Evolutionary conservation across 108 stramenopile genomes (phyloP), one percentile per base, ranked within the genome.

Genomic region (Epithemia pelagica): DNA sequence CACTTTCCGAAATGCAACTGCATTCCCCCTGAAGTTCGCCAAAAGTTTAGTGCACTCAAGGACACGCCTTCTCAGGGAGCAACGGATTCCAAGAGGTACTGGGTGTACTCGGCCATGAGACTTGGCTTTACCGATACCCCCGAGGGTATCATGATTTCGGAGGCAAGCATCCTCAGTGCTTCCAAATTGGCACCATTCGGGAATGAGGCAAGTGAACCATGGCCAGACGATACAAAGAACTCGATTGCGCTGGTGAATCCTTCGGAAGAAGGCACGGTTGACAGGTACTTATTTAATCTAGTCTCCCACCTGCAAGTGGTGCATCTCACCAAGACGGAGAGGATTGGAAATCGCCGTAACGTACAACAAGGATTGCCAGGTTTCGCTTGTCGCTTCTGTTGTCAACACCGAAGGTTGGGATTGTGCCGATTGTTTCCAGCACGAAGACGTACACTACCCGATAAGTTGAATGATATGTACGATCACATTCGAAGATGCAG

Each of bases 401-500:
- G 66, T 52, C 24, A 57, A n/a, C 27, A 51, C n/a, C 30, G 62
- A 23, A 52, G 68, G n/a, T 59, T 52, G 19, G 73, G 77, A 19
- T 24, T 69, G 7, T 72, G 74, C 61, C 81, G 71, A 24, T 26
- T 82, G 1, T 82, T 82, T 65, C 77, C 77, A 3, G 59, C 58
- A n/a, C 28, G 74, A 8, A 66, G 69, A 24, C 62, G 77, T 3
- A 78, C 69, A 10, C 72, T 82, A 21, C 81, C 81, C 3, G 24
- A 5, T 23, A 78, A 75, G 54, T 37, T 82, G 54, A 53, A 66
- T 5, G 77, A 82, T 62, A 55, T 82, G 0, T 75, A 69, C 59
- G 67, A 75, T 51, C 81, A 82, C 61, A 15, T 82, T 21, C 59
- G 69, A 5, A 54, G 72, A 0, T 82, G 81, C 69, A 26, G 74